Conservation (phyloP, 2,329 filamentous ascomycete species). For the Sphaerulina populicola region DNA sequence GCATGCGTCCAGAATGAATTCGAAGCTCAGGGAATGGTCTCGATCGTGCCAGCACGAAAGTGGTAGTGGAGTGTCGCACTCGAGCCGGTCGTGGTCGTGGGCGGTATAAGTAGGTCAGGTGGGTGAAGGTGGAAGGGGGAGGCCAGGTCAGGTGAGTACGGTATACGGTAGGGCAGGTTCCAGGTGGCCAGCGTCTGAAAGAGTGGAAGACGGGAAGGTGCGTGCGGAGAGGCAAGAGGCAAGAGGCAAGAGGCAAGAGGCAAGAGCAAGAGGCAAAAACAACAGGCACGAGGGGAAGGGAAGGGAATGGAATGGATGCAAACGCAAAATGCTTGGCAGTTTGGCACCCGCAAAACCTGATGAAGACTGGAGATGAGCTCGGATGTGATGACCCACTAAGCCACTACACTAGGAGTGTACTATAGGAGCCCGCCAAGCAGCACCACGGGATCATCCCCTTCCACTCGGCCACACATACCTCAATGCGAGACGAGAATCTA, state of each 20-base stretch:
- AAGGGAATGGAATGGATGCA: neutral
- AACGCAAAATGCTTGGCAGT: too few relatives aligned
- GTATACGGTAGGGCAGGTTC: too few relatives aligned
- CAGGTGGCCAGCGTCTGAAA: slow-evolving; percentile 8
- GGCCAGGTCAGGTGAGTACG: neutral
- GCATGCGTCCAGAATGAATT: neutral
- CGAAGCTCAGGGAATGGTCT: slow-evolving; percentile 4
- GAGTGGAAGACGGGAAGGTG: slow-evolving; percentile 1
- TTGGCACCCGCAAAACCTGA: too few relatives aligned
- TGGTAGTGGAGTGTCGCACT: neutral
- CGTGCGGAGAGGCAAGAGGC: neutral
- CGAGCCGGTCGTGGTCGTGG: neutral
- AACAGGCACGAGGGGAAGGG: too few relatives aligned
- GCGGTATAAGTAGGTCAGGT: neutral
- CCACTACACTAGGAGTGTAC: too few relatives aligned
- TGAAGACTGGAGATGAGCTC: too few relatives aligned
- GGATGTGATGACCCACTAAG: too few relatives aligned
- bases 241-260: neutral
- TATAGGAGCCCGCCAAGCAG: too few relatives aligned
- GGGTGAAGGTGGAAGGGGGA: neutral
- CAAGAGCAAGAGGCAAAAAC: neutral
- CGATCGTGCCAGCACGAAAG: slow-evolving; percentile 12
- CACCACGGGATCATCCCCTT: too few relatives aligned
- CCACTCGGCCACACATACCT: too few relatives aligned
- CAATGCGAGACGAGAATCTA: too few relatives aligned